phyloP scores from a whole-genome alignment of 2,329 filamentous ascomycete genomes.

The Penicillium psychrosexuale region DNA sequence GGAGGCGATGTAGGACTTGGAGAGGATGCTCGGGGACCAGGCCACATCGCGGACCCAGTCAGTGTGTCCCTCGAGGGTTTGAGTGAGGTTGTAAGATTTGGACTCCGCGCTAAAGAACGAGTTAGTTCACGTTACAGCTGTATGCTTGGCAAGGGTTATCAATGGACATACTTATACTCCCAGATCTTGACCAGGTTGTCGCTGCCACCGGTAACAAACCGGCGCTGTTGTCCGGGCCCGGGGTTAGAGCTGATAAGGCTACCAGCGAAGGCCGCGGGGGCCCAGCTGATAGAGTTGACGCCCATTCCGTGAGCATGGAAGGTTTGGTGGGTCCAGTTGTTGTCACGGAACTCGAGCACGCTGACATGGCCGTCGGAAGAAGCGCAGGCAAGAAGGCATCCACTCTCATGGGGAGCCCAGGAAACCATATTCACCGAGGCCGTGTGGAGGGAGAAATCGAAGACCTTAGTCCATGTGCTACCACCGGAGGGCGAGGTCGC shows the following conservation, averaged over 20 bases:
- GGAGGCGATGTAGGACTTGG: constrained; percentile 94
- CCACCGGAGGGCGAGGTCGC: constrained; percentile 40
- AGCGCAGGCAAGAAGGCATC: constrained; percentile 90
- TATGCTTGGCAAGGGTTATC: background rate
- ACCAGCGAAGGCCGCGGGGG: constrained; percentile 77
- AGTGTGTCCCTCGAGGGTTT: constrained; percentile 71
- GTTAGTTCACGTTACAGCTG: constrained; percentile 1
- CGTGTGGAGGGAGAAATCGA: constrained; percentile 90
- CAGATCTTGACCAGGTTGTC: constrained; percentile 94
- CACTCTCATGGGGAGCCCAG: constrained; percentile 95
- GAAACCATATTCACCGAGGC: constrained; percentile 94
- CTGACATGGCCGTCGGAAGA: constrained; percentile 90
- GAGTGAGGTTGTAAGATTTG: constrained; percentile 51
- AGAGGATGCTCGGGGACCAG: constrained; percentile 91
- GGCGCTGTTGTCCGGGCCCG: constrained; percentile 62
- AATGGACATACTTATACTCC: constrained; percentile 62
- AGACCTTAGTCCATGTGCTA: constrained; percentile 77
- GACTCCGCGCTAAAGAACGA: constrained; percentile 44
- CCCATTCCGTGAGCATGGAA: constrained; percentile 91
- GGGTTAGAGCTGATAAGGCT: constrained; percentile 74
- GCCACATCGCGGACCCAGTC: constrained; percentile 98
- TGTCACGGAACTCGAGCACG: constrained; percentile 96
- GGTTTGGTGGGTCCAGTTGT: constrained; percentile 82
- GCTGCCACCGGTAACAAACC: constrained; percentile 91
- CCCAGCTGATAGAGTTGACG: constrained; percentile 95